Evolutionary conservation across 352 stramenopile species (phyloP).

Genomic region (Pythium phragmitis): DNA sequence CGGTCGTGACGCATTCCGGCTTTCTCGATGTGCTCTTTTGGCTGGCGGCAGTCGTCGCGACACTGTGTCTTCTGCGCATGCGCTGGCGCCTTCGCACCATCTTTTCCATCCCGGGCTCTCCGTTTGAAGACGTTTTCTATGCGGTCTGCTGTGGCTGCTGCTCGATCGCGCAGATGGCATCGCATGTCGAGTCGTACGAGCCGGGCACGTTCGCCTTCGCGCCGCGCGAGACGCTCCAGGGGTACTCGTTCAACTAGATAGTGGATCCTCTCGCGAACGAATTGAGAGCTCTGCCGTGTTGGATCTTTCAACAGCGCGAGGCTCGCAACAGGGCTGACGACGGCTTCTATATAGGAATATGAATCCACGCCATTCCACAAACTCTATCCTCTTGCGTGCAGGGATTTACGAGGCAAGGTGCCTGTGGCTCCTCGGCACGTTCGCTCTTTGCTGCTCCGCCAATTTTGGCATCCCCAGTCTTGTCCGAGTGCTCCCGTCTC

Average conservation of each 20-base stretch:
- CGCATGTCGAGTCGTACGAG: constrained; percentile 79
- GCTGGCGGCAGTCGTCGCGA: constrained; percentile 36
- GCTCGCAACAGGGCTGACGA: too few relatives aligned
- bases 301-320: too few relatives aligned
- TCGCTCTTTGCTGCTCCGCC: too few relatives aligned
- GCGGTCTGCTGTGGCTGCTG: constrained; percentile 69
- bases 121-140: constrained; percentile 45
- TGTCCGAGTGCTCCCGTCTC: too few relatives aligned
- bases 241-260: constrained; percentile 57
- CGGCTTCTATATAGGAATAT: too few relatives aligned
- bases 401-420: too few relatives aligned
- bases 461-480: too few relatives aligned
- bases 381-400: too few relatives aligned
- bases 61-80: constrained; percentile 46
- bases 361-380: too few relatives aligned
- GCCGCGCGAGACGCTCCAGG: constrained; percentile 61
- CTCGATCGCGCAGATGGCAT: constrained; percentile 77
- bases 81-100: constrained; percentile 60
- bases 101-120: constrained; percentile 63
- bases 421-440: too few relatives aligned
- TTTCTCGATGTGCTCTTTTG: constrained; percentile 55
- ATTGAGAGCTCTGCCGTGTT: background rate
- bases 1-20: constrained; percentile 24
- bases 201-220: constrained; percentile 56
- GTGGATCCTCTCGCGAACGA: background rate